A percentile compares a stretch with the other conserved stretches of the same genome.
phyloP scores from a whole-genome alignment of 768 basidiomycete genomes.

The Tephrocybe sp. region DNA sequence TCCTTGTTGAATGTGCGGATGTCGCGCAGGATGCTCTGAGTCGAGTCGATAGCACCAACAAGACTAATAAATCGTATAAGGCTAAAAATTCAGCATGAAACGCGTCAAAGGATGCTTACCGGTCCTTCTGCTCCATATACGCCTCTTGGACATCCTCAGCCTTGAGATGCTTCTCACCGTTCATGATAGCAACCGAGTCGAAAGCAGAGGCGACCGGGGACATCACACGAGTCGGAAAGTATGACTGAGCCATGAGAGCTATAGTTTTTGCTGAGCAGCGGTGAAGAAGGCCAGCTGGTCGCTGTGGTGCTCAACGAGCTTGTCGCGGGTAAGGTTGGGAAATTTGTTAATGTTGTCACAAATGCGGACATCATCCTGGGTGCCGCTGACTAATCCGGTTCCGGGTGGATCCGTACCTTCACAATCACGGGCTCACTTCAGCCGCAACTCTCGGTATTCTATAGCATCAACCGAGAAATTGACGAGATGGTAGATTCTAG shows the following conservation, averaged over 20 bases:
- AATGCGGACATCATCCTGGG: not conserved
- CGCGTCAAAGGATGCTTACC: conserved; percentile 43
- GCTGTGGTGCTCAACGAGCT: conserved; percentile 12
- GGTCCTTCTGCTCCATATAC: conserved; percentile 73
- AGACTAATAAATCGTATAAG: conserved; percentile 45
- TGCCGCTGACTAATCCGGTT: conserved; percentile 18
- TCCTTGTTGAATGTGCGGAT: conserved; percentile 81
- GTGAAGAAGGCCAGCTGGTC: conserved; percentile 9
- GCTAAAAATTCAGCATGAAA: not conserved
- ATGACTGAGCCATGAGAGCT: conserved; percentile 41
- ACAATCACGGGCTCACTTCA: too few relatives aligned
- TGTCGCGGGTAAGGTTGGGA: conserved; percentile 6
- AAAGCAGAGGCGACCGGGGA: conserved; percentile 35
- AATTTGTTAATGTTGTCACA: conserved; percentile 11
- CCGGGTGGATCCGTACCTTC: conserved; percentile 12
- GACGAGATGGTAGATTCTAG: too few relatives aligned
- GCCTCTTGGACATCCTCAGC: conserved; percentile 75
- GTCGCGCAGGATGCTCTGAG: conserved; percentile 66
- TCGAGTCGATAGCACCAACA: conserved; percentile 72
- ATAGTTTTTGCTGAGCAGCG: conserved; percentile 4
- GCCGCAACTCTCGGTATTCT: too few relatives aligned
- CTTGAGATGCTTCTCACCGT: conserved; percentile 46
- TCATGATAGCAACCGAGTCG: conserved; percentile 29
- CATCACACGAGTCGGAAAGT: conserved; percentile 34
- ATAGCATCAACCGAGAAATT: too few relatives aligned